phyloP scores from a whole-genome alignment of 805 yeast species.

The Soucietia sequanensis region DNA sequence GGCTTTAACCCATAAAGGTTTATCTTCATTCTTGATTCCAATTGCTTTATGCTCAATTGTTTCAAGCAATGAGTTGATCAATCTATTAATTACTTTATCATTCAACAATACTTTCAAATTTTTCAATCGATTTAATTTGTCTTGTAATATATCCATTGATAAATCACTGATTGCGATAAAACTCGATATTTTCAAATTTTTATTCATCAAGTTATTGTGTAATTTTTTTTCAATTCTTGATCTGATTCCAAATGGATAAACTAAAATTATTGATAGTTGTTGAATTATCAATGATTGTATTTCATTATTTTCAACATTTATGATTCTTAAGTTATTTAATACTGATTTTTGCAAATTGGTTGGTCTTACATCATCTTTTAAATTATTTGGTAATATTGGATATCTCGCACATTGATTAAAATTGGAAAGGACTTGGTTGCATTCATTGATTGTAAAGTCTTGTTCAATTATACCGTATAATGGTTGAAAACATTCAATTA shows the following conservation, averaged over 20 bases:
- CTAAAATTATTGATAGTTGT: slow-evolving; percentile 52
- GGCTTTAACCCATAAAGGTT: slow-evolving; percentile 57
- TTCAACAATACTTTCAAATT: slow-evolving; percentile 37
- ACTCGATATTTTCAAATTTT: slow-evolving; percentile 52
- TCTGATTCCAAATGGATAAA: slow-evolving; percentile 62
- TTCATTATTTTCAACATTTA: slow-evolving; percentile 24
- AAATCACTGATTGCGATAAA: slow-evolving; percentile 58
- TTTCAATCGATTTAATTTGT: slow-evolving; percentile 27
- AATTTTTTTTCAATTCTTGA: slow-evolving; percentile 56
- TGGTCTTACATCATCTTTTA: slow-evolving; percentile 46
- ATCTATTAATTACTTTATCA: slow-evolving; percentile 45
- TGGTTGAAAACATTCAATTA: slow-evolving; percentile 52
- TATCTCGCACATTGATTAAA: slow-evolving; percentile 68
- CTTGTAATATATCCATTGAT: slow-evolving; percentile 41
- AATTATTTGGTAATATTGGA: slow-evolving; percentile 63
- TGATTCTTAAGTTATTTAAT: slow-evolving; percentile 44
- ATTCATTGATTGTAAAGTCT: slow-evolving; percentile 29
- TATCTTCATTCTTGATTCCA: slow-evolving; percentile 23
- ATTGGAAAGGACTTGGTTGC: slow-evolving; percentile 53
- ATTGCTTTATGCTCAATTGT: slow-evolving; percentile 45
- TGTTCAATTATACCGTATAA: slow-evolving; percentile 40
- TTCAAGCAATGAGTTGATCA: slow-evolving; percentile 52
- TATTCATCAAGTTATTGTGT: slow-evolving; percentile 27
- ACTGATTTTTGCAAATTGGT: slow-evolving; percentile 66
- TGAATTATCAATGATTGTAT: slow-evolving; percentile 47